Evolutionary conservation across 805 yeast species (phyloP), one percentile per base, ranked within the genome.

Genomic region (Candida vaughaniae): DNA sequence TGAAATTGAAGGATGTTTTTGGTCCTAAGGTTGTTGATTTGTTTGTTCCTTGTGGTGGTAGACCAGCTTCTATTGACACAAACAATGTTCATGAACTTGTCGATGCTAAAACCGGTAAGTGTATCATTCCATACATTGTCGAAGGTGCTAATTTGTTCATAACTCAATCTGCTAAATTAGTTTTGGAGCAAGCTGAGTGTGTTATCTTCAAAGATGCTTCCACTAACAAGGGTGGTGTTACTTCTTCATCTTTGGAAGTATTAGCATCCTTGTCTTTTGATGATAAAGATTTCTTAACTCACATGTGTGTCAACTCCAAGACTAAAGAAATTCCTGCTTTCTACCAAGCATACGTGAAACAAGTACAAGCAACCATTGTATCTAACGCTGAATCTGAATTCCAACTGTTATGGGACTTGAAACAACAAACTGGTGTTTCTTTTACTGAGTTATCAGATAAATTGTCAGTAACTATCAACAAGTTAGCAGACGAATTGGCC

Each of bases 1-100:
- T 87, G 48, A 77, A 80, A 48, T 59, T 84, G 42, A 75, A 78
- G 44, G 80, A 84, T 42, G 75, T 75, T 43, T 79, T 78, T 53
- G 78, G 77, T 27, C 75, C 77, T 30, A 73, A 75, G 22, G 71
- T 74, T 22, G 73, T 89, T 43, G 89, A 88, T 52, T 69, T 91
- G 56, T 90, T 93, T 65, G 97, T 90, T 29, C 99, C 99, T 41
- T 91, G 99, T 66, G 99, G 99, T 63, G 99, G 99, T 51, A 84
- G 99, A 66, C 99, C 99, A 42, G 91, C 86, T 51, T 95, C 98
- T 15, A 81, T 91, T 60, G 95, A 90, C 61, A 79, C 90, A 46
- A 82, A 80, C 61, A 93, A 85, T 53, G 93, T 90, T 41, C 67
- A 71, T 45, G 66, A 66, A 36, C 77, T 88, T 52, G 77, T 93